These are phyloP conservation scores for Pseudomicrostroma phylloplanum DNA, from an alignment of 1,284 basidiomycete genomes.

Conservation along the genomic window DNA sequence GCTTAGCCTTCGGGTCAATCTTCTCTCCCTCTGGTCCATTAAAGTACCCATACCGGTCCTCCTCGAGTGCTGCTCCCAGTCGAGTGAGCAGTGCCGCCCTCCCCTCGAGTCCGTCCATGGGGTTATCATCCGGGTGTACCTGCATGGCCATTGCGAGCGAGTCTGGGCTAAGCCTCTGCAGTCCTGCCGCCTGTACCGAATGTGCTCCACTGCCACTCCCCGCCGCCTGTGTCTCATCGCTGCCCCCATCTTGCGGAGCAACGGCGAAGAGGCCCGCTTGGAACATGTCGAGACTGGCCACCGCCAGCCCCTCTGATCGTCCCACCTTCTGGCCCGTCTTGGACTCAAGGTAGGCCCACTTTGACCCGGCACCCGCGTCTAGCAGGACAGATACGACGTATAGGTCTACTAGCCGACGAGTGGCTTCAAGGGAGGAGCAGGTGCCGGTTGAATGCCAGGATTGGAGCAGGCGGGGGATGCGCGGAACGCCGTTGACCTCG, in stretches of 20 bases:
- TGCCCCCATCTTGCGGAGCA: constrained; percentile 56
- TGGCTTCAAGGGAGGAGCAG: constrained; percentile 22
- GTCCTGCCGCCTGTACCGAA: constrained; percentile 60
- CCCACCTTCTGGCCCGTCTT: constrained; percentile 60
- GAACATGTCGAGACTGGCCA: constrained; percentile 88
- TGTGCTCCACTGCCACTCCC: neutral
- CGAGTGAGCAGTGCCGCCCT: constrained; percentile 60
- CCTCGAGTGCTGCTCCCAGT: constrained; percentile 27
- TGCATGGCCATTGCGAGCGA: constrained; percentile 70
- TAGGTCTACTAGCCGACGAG: constrained; percentile 68
- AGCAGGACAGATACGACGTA: constrained; percentile 88
- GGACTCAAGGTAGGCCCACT: constrained; percentile 71
- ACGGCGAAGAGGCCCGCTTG: constrained; percentile 68
- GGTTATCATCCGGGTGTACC: constrained; percentile 64
- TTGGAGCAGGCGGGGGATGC: constrained; percentile 27
- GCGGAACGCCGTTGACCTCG: constrained; percentile 29
- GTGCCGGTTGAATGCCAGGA: constrained; percentile 8
- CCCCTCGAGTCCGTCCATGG: constrained; percentile 84
- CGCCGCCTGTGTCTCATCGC: constrained; percentile 4
- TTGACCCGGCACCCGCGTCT: constrained; percentile 83
- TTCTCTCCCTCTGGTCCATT: constrained; percentile 14
- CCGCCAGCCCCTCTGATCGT: constrained; percentile 82
- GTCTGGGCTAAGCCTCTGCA: constrained; percentile 63
- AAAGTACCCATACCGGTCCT: constrained; percentile 28
- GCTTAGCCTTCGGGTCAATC: constrained; percentile 8